Conservation (phyloP, 345 rosid species). For the Moricandia moricandioides region DNA sequence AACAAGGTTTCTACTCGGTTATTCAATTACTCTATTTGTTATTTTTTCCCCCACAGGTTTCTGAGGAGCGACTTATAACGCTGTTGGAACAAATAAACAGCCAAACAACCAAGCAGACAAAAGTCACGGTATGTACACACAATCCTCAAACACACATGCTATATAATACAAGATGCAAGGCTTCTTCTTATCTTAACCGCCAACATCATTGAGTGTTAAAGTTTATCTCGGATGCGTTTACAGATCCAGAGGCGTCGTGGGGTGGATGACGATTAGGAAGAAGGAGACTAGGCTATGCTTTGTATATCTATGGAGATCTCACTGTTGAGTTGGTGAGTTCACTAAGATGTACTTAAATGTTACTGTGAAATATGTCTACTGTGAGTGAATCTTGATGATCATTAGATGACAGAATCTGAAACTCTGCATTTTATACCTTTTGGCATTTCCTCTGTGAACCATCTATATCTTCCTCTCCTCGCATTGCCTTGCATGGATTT, state of each 20-base stretch:
- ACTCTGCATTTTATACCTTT: not conserved
- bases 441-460: slow-evolving; percentile 2
- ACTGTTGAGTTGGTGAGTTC: slow-evolving; percentile 7
- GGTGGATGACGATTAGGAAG: slow-evolving; percentile 75
- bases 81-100: slow-evolving; percentile 91
- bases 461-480: not conserved
- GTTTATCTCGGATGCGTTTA: not conserved
- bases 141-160: not conserved
- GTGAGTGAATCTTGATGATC: slow-evolving; percentile 16
- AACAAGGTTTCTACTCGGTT: slow-evolving; percentile 9
- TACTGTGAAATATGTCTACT: slow-evolving; percentile 25
- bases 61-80: slow-evolving; percentile 84
- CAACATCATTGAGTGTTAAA: not conserved
- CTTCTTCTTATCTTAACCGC: not conserved
- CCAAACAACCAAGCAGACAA: slow-evolving; percentile 83
- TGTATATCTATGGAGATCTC: slow-evolving; percentile 21
- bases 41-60: slow-evolving; percentile 46
- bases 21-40: not conserved
- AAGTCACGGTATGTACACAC: slow-evolving; percentile 66
- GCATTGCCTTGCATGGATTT: not conserved
- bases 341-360: slow-evolving; percentile 7
- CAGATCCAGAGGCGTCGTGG: slow-evolving; percentile 96
- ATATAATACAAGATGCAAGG: not conserved
- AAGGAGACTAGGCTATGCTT: not conserved
- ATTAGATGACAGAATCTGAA: slow-evolving; percentile 11